phyloP scores from a whole-genome alignment of 352 stramenopile genomes.

The Globisporangium nagaii region DNA sequence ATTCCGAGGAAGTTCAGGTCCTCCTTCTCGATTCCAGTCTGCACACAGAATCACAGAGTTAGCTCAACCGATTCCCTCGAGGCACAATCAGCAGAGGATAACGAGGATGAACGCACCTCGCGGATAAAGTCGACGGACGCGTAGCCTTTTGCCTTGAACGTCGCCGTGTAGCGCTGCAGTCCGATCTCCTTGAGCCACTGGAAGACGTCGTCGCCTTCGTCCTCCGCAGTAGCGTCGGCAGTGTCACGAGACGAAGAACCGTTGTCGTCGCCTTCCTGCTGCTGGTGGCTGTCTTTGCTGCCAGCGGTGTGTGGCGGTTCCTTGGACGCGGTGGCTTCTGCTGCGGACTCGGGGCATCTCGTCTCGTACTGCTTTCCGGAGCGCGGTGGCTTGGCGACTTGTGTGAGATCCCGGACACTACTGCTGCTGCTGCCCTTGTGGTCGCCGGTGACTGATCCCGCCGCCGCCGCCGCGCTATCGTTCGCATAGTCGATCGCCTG shows the following conservation, averaged over 20 bases:
- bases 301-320: not conserved
- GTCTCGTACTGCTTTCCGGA: slow-evolving; percentile 12
- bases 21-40: slow-evolving; percentile 84
- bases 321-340: not conserved
- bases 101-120: too few species aligned
- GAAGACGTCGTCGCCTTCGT: slow-evolving; percentile 65
- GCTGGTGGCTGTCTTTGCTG: slow-evolving; percentile 16
- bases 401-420: too few species aligned
- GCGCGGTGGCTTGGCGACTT: not conserved
- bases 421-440: slow-evolving; percentile 21
- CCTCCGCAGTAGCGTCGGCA: slow-evolving; percentile 25
- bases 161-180: slow-evolving; percentile 48
- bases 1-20: slow-evolving; percentile 85
- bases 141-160: slow-evolving; percentile 78
- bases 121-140: slow-evolving; percentile 77
- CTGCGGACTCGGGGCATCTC: slow-evolving; percentile 4
- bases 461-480: slow-evolving; percentile 11
- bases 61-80: too few species aligned
- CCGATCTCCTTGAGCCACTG: slow-evolving; percentile 64
- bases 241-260: not conserved
- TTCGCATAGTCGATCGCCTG: slow-evolving; percentile 77
- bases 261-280: slow-evolving; percentile 4
- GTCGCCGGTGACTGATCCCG: not conserved
- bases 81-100: too few species aligned
- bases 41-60: not conserved